A percentile compares a stretch with the other conserved stretches of the same genome.
phyloP scores from a whole-genome alignment of 2,329 filamentous ascomycete species.

The Aureobasidium sp. region DNA sequence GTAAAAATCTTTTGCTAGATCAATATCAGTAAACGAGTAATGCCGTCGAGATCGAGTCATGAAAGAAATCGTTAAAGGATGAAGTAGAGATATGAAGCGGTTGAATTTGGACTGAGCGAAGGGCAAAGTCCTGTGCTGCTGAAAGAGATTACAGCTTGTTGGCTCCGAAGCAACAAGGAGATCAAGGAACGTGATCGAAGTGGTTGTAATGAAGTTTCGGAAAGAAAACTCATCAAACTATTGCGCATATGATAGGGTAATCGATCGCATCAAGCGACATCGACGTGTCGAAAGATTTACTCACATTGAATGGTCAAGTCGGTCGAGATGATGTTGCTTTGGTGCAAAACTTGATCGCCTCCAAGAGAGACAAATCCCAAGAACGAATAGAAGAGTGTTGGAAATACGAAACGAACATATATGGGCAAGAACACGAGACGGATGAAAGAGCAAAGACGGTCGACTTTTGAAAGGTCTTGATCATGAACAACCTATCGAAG shows the following conservation, averaged over 20 bases:
- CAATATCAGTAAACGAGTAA: not conserved
- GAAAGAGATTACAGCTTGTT: not conserved
- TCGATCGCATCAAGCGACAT: not conserved
- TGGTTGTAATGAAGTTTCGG: not conserved
- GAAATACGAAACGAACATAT: not conserved
- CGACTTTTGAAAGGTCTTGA: constrained; percentile 7
- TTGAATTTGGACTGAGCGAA: not conserved
- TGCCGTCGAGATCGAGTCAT: too few relatives aligned
- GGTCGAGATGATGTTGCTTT: constrained; percentile 14
- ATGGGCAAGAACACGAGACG: not conserved
- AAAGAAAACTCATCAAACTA: not conserved
- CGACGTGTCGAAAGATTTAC: not conserved
- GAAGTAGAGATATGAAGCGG: not conserved
- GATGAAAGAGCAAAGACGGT: not conserved
- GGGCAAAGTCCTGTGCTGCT: not conserved
- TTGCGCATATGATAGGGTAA: not conserved
- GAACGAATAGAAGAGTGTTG: not conserved
- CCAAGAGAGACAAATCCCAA: not conserved
- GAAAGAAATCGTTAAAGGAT: not conserved
- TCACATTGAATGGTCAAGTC: constrained; percentile 4
- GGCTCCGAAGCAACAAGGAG: not conserved
- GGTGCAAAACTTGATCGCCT: constrained; percentile 16
- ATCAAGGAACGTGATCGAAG: not conserved
- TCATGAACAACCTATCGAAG: constrained; percentile 13
- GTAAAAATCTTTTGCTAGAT: not conserved